A percentile compares a stretch with the other conserved stretches of the same genome.
phyloP scores from a whole-genome alignment of 2,329 filamentous ascomycete species.

The Cladophialophora immunda region DNA sequence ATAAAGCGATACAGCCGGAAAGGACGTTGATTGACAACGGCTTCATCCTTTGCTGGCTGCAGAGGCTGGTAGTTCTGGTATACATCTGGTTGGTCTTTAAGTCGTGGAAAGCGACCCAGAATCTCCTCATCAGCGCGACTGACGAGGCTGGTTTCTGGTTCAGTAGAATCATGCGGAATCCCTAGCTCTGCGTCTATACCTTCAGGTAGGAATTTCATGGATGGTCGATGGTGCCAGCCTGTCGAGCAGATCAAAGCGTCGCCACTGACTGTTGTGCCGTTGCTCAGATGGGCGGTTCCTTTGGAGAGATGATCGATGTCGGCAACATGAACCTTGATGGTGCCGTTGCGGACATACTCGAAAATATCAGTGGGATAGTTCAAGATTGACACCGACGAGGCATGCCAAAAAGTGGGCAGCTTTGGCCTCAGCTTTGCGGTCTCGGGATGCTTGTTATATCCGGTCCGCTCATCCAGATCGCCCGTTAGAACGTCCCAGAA shows the following conservation, averaged over 20 bases:
- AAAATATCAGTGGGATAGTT: slow-evolving; percentile 68
- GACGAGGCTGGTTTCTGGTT: slow-evolving; percentile 43
- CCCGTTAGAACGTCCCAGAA: slow-evolving; percentile 64
- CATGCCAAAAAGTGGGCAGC: slow-evolving; percentile 61
- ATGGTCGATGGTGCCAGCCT: slow-evolving; percentile 62
- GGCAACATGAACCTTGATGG: slow-evolving; percentile 63
- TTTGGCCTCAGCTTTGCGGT: slow-evolving; percentile 54
- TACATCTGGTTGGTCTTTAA: slow-evolving; percentile 53
- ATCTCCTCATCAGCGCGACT: slow-evolving; percentile 61
- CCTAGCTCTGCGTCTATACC: slow-evolving; percentile 55
- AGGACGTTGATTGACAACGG: slow-evolving; percentile 14
- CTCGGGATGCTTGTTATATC: slow-evolving; percentile 57
- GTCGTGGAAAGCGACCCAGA: slow-evolving; percentile 59
- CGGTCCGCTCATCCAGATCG: slow-evolving; percentile 58
- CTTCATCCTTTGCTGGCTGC: slow-evolving; percentile 5
- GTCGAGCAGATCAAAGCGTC: slow-evolving; percentile 65
- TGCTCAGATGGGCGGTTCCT: slow-evolving; percentile 57
- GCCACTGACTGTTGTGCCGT: slow-evolving; percentile 53
- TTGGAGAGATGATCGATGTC: slow-evolving; percentile 61
- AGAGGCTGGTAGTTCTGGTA: slow-evolving; percentile 30
- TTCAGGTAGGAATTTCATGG: slow-evolving; percentile 58
- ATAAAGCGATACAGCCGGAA: slow-evolving; percentile 59
- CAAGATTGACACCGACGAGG: slow-evolving; percentile 64
- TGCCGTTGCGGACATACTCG: slow-evolving; percentile 62
- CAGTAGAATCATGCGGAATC: slow-evolving; percentile 48